These are phyloP conservation scores for Geranium brycei DNA, from an alignment of 345 rosid species.

Conservation along the genomic window DNA sequence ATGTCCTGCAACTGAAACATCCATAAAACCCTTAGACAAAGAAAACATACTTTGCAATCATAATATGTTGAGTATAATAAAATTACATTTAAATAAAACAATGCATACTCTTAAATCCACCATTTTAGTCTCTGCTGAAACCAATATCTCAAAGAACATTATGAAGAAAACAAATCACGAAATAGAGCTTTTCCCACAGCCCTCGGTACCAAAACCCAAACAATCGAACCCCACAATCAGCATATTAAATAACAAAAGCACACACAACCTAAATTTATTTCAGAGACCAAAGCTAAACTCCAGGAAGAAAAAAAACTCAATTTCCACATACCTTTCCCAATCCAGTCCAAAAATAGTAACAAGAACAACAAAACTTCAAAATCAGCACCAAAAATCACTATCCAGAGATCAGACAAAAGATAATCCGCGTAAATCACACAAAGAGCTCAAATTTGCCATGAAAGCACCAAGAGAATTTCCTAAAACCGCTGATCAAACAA, in stretches of 20 bases:
- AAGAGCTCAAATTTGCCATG: too few species aligned
- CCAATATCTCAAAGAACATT: background rate
- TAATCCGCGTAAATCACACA: background rate
- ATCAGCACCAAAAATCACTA: background rate
- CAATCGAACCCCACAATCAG: too few species aligned
- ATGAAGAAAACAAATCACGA: too few species aligned
- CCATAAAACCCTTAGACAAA: background rate
- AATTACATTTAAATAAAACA: too few species aligned
- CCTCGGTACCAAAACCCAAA: background rate
- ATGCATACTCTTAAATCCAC: background rate
- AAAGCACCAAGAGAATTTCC: background rate
- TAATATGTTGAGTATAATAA: too few species aligned
- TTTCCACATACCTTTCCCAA: too few species aligned
- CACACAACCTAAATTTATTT: background rate
- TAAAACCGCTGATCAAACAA: background rate
- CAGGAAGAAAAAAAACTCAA: background rate
- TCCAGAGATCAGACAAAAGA: background rate
- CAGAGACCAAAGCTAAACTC: background rate
- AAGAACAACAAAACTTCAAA: too few species aligned
- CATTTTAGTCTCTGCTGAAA: background rate
- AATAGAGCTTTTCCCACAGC: too few species aligned
- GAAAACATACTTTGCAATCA: too few species aligned
- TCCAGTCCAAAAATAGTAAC: background rate
- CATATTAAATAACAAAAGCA: too few species aligned
- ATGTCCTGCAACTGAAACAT: too few species aligned